Percentiles rank a stretch among this genome's conserved stretches.
These are phyloP conservation scores for Fennellomyces sp. DNA, from an alignment of 371 early-diverging fungal genomes.

Conservation along the genomic window DNA sequence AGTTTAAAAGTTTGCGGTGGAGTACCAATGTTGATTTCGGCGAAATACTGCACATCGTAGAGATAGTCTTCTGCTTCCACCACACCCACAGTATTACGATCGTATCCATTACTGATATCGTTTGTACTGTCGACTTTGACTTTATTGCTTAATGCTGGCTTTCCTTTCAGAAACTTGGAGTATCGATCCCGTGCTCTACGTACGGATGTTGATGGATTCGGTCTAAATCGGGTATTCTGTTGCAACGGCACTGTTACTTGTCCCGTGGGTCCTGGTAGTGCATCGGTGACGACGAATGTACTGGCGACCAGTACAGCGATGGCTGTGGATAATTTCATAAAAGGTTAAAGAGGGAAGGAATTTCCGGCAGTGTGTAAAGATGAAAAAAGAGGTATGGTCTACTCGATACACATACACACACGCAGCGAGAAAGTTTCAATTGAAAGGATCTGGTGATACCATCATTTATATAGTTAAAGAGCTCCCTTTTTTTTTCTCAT, in stretches of 20 bases:
- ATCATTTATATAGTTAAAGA: background rate
- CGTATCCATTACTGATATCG: background rate
- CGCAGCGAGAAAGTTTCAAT: no score
- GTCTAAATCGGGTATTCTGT: conserved; percentile 19
- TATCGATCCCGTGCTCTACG: conserved; percentile 12
- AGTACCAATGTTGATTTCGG: conserved; percentile 79
- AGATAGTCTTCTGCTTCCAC: background rate
- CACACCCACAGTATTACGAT: background rate
- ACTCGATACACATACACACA: no score
- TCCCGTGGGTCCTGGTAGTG: background rate
- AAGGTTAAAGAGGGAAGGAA: no score
- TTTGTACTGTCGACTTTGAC: background rate
- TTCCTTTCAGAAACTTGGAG: background rate
- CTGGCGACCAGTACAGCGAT: background rate
- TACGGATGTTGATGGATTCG: conserved; percentile 8
- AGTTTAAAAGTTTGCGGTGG: conserved; percentile 78
- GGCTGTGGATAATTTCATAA: background rate
- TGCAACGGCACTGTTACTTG: background rate
- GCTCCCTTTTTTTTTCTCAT: no score
- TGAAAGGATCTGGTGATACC: background rate
- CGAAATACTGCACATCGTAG: conserved; percentile 69
- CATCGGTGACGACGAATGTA: background rate
- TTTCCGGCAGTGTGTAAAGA: no score
- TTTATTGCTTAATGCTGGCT: background rate
- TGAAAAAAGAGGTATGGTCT: background rate